Evolutionary conservation across 2,329 filamentous ascomycete genomes (phyloP).

Genomic region (Cladosporium velox): DNA sequence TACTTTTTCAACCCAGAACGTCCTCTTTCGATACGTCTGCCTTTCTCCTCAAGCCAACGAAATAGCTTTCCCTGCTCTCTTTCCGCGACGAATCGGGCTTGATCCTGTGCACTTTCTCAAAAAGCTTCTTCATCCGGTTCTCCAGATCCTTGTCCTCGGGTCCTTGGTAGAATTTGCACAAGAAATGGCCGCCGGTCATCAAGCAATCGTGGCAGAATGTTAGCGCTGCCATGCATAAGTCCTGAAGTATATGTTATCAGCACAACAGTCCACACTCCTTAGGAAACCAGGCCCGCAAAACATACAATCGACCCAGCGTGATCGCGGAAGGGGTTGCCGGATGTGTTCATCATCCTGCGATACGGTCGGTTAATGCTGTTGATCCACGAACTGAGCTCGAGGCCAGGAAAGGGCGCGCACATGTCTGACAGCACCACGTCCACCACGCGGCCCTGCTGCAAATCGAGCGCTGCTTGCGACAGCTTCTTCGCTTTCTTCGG

Average conservation of each 20-base stretch:
- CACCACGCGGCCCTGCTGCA: conserved; percentile 61
- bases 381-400: conserved; percentile 61
- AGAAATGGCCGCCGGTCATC: conserved; percentile 78
- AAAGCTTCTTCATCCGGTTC: conserved; percentile 71
- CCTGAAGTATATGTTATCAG: conserved; percentile 54
- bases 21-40: conserved; percentile 48
- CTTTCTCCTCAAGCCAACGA: conserved; percentile 76
- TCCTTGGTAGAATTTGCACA: conserved; percentile 98
- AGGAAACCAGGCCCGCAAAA: conserved; percentile 16
- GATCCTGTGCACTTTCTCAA: conserved; percentile 76
- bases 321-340: conserved; percentile 80
- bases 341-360: conserved; percentile 99
- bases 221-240: conserved; percentile 84
- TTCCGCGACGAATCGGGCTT: conserved; percentile 90
- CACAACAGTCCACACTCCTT: not conserved
- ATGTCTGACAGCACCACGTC: conserved; percentile 98
- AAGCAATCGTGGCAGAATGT: conserved; percentile 84
- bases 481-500: conserved; percentile 30
- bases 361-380: conserved; percentile 94
- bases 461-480: conserved; percentile 38
- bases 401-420: conserved; percentile 89
- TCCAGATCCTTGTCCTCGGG: conserved; percentile 81
- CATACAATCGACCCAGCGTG: conserved; percentile 93
- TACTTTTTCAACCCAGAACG: conserved; percentile 40
- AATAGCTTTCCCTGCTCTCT: conserved; percentile 74